phyloP scores from a whole-genome alignment of 148 eudicot genomes.

The Chenopodium berlandieri region DNA sequence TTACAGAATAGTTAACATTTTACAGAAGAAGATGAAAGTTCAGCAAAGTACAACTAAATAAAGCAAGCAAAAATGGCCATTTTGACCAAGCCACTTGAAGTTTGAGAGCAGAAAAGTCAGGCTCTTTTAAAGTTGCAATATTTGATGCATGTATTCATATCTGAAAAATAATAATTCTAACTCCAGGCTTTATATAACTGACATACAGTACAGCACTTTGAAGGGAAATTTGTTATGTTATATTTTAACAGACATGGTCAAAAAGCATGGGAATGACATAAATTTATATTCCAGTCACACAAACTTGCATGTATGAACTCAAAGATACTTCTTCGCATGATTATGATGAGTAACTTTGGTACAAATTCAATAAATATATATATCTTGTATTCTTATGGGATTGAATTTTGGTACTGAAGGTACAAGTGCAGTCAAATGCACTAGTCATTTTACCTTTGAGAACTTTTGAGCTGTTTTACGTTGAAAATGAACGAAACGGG shows the following conservation, averaged over 20 bases:
- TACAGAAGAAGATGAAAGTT: slow-evolving; percentile 4
- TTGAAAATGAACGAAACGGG: too few species aligned
- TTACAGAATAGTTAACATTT: neutral
- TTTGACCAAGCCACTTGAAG: slow-evolving; percentile 24
- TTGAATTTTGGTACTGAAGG: neutral
- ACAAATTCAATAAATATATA: too few species aligned
- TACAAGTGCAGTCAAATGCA: slow-evolving; percentile 1
- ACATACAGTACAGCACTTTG: slow-evolving; percentile 20
- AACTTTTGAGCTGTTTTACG: too few species aligned
- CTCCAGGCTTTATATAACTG: slow-evolving; percentile 29
- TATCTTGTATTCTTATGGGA: neutral
- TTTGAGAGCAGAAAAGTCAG: slow-evolving; percentile 16
- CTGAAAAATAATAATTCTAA: neutral
- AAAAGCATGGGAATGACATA: slow-evolving; percentile 18
- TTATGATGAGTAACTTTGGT: too few species aligned
- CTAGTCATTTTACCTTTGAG: too few species aligned
- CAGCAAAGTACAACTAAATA: slow-evolving; percentile 13
- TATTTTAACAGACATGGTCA: slow-evolving; percentile 16
- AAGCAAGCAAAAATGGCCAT: neutral
- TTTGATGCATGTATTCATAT: slow-evolving; percentile 21
- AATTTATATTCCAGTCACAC: neutral
- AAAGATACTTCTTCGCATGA: neutral
- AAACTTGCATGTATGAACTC: neutral
- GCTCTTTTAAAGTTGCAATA: neutral
- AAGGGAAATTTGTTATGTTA: neutral